Base-by-base conservation (phyloP, 805 yeast genomes). In the Schizosaccharomyces cryophilus region DNA sequence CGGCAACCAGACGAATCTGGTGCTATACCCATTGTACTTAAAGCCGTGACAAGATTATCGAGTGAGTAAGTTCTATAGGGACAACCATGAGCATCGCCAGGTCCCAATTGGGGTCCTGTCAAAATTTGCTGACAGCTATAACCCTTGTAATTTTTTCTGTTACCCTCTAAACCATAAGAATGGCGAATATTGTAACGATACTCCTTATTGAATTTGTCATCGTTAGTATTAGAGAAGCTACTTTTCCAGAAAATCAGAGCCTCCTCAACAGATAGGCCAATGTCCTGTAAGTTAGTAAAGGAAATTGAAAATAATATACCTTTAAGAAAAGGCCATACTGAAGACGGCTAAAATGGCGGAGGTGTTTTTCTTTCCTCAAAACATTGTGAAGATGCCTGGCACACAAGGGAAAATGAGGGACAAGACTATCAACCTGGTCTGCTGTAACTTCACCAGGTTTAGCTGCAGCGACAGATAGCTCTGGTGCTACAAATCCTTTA, bases 111-210 rank as follows among this genome's bases (percentile, higher is more conserved):
- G 6, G 87, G 87, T 65, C 82, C 82, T 31, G 80, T 75, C 62
- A 87, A 71, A 54, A 93, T 87, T 1, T 83, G 81, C 48, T 80
- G 78, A 73, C 96, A 93, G 68, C 83, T 85, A 83, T 84, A 79
- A 2, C 97, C 95, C 66, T 80, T 79, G 71, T 87, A 88, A 66
- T 87, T 85, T 66, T 81, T 84, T 63, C 95, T 75, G 13, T 84
- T 83, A 66, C 98, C 99, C 72, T 87, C 96, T 62, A 87, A 74
- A 59, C 97, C 99, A 69, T 90, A 93, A 64, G 78, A 79, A 71
- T 93, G 96, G 63, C 95, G 78, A 67, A 93, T 80, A 66, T 85
- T 86, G 75, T 93, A 93, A 63, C 80, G 77, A 74, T 90, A 89
- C 68, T 90, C 95, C 72, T 88, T 89, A 70, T 83, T 80, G 72